phyloP scores from a whole-genome alignment of 345 rosid genomes.

The Pistacia atlantica region DNA sequence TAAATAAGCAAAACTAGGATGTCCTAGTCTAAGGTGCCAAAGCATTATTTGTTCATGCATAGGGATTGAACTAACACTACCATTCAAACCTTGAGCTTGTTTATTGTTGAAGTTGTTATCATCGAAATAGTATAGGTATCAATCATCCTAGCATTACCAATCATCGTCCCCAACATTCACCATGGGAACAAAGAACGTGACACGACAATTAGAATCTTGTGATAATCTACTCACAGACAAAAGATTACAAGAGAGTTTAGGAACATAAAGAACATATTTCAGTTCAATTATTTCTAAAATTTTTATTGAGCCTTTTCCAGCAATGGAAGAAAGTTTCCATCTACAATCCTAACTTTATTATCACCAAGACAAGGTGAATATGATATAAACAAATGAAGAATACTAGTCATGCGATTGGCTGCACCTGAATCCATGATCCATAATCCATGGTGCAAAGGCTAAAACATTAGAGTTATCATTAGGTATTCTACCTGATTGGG shows the following conservation, averaged over 20 bases:
- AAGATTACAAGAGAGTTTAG: background rate
- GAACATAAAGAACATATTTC: background rate
- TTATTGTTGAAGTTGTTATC: background rate
- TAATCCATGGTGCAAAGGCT: too few species aligned
- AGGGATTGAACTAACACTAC: background rate
- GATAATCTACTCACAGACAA: background rate
- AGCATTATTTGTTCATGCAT: background rate
- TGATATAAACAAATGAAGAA: background rate
- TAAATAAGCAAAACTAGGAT: background rate
- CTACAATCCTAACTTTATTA: slow-evolving; percentile 5
- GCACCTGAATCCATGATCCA: background rate
- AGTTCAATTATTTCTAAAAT: background rate
- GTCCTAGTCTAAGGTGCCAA: background rate
- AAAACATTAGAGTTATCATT: too few species aligned
- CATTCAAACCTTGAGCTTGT: background rate
- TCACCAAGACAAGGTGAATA: slow-evolving; percentile 1
- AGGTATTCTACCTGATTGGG: background rate
- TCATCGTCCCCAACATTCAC: background rate
- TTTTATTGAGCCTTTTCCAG: background rate
- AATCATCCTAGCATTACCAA: slow-evolving; percentile 11
- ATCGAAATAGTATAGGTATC: background rate
- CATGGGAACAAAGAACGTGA: background rate
- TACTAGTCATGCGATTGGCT: background rate
- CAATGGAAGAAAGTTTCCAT: background rate
- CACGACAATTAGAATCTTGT: background rate